Evolutionary conservation across 345 rosid species (phyloP).

Genomic region (Sonneratia alba): DNA sequence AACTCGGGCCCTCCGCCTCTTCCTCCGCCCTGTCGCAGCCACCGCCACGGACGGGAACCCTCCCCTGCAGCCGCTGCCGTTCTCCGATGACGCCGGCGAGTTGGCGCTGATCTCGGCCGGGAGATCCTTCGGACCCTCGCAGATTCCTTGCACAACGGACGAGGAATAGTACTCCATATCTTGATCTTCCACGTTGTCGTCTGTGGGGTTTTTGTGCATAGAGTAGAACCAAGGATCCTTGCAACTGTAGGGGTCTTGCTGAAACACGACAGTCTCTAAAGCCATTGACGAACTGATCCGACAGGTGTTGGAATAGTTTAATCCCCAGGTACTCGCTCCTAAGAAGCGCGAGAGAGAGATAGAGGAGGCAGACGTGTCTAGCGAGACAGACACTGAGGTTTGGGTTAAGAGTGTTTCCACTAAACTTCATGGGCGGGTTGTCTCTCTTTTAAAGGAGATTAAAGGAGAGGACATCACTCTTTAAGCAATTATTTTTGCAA

Average conservation of each 20-base stretch:
- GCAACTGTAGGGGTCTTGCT: slow-evolving; percentile 11
- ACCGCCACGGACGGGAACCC: not conserved
- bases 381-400: not conserved
- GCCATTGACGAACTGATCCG: not conserved
- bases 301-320: too few species aligned
- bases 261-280: slow-evolving; percentile 12
- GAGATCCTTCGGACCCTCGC: not conserved
- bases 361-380: not conserved
- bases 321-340: not conserved
- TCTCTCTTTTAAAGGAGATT: not conserved
- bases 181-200: not conserved
- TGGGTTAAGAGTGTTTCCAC: not conserved
- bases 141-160: not conserved
- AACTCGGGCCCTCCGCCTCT: slow-evolving; percentile 31
- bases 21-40: slow-evolving; percentile 17
- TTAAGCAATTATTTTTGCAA: too few species aligned
- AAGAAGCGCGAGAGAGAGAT: not conserved
- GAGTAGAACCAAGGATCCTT: not conserved
- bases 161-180: not conserved
- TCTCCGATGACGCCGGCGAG: slow-evolving; percentile 3
- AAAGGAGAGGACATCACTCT: not conserved
- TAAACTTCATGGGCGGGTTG: not conserved
- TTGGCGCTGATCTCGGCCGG: not conserved
- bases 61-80: not conserved
- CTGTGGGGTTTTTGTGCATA: not conserved